A percentile compares a stretch with the other conserved stretches of the same genome.
phyloP scores from a whole-genome alignment of 2,329 filamentous ascomycete species.

The Phyllosticta citriasiana region DNA sequence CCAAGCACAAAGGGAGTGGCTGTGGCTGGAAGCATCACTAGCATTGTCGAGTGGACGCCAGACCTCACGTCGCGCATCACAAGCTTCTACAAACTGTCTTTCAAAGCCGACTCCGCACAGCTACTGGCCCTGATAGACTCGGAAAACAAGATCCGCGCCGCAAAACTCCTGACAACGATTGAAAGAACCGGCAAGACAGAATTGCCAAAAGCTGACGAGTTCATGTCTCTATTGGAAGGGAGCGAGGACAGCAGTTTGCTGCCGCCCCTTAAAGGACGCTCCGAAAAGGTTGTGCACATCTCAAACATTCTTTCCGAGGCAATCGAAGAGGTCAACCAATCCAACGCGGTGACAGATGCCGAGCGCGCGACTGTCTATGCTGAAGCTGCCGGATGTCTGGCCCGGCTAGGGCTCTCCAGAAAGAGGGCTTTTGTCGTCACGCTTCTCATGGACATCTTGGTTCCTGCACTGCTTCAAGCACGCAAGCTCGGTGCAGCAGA shows the following conservation, averaged over 20 bases:
- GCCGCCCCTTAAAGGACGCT: conserved; percentile 17
- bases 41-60: background rate
- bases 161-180: conserved; percentile 5
- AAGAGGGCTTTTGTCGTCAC: conserved; percentile 88
- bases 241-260: conserved; percentile 27
- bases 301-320: conserved; percentile 56
- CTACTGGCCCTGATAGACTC: conserved; percentile 3
- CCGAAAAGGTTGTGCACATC: conserved; percentile 38
- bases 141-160: conserved; percentile 4
- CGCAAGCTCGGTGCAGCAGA: conserved; percentile 91
- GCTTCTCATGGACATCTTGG: conserved; percentile 73
- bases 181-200: background rate
- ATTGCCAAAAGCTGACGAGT: background rate
- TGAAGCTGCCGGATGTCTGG: conserved; percentile 79
- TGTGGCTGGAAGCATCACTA: conserved; percentile 1
- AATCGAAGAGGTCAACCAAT: conserved; percentile 28
- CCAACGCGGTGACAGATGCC: conserved; percentile 44
- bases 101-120: conserved; percentile 8
- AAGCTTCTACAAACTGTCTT: conserved; percentile 8
- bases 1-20: conserved; percentile 4
- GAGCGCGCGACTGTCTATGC: conserved; percentile 73
- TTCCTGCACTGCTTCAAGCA: conserved; percentile 78
- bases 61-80: conserved; percentile 6
- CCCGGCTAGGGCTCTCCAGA: conserved; percentile 66
- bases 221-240: conserved; percentile 22